Conservation (phyloP, 2,329 filamentous ascomycete genomes). For the Corynespora cassiicola region DNA sequence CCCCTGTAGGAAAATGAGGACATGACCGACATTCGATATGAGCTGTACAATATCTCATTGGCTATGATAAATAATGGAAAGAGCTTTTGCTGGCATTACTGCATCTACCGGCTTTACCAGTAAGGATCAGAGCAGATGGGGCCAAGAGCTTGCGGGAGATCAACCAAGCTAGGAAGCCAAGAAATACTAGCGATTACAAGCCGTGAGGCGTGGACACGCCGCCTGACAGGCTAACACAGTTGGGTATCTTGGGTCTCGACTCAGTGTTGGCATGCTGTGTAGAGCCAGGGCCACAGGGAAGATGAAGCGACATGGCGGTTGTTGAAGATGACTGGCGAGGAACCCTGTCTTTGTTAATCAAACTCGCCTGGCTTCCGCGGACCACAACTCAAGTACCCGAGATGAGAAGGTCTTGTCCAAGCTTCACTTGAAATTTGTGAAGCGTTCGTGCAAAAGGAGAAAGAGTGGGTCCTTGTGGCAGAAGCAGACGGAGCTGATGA, state of each 20-base stretch:
- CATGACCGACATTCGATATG: conserved; percentile 18
- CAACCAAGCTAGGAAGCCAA: conserved; percentile 34
- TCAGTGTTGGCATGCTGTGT: too few relatives aligned
- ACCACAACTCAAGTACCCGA: too few relatives aligned
- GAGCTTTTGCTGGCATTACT: conserved; percentile 27
- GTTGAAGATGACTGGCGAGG: too few relatives aligned
- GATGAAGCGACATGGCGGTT: too few relatives aligned
- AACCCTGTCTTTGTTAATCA: too few relatives aligned
- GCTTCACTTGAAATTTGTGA: too few relatives aligned
- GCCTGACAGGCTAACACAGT: conserved; percentile 26
- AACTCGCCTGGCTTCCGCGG: too few relatives aligned
- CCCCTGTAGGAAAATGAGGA: conserved; percentile 8
- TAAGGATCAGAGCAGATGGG: conserved; percentile 8
- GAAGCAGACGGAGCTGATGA: too few relatives aligned
- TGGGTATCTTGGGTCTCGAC: not conserved
- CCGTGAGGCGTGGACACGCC: conserved; percentile 25
- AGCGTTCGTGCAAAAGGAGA: too few relatives aligned
- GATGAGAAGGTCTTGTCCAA: too few relatives aligned
- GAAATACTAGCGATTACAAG: conserved; percentile 9
- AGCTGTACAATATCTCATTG: conserved; percentile 18
- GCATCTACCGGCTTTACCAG: conserved; percentile 19
- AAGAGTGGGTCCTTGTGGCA: too few relatives aligned
- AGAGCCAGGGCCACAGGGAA: too few relatives aligned
- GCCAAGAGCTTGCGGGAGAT: conserved; percentile 24
- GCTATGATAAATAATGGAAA: conserved; percentile 11